Conservation (phyloP, 2,329 filamentous ascomycete species). For the Pyrenochaeta sp. region DNA sequence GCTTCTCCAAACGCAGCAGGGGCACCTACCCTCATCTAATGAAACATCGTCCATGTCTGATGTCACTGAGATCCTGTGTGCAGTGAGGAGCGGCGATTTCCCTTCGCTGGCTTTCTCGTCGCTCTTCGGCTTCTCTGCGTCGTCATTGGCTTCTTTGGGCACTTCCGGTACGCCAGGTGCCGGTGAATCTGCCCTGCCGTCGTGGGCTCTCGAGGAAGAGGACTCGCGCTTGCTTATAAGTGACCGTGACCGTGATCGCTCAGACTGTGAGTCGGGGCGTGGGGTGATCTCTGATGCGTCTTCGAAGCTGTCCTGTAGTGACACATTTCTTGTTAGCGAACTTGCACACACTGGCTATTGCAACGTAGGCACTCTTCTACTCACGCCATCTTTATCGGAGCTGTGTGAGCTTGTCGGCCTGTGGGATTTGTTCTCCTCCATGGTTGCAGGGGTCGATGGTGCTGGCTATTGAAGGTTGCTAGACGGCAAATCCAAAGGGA, state of each 20-base stretch:
- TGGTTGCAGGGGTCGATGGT: constrained; percentile 22
- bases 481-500: constrained; percentile 20
- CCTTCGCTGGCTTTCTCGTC: constrained; percentile 23
- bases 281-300: constrained; percentile 73
- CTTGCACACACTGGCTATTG: background rate
- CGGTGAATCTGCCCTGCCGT: constrained; percentile 29
- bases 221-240: constrained; percentile 54
- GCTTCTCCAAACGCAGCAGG: constrained; percentile 18
- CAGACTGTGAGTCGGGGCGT: constrained; percentile 53
- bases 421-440: constrained; percentile 32
- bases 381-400: constrained; percentile 43
- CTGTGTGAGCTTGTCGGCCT: constrained; percentile 43
- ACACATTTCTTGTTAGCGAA: constrained; percentile 20
- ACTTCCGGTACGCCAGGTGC: constrained; percentile 28
- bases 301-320: constrained; percentile 76
- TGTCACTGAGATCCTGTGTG: constrained; percentile 63
- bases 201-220: constrained; percentile 41
- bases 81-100: constrained; percentile 63
- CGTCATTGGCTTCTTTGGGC: constrained; percentile 15
- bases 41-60: constrained; percentile 71
- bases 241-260: constrained; percentile 60
- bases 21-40: constrained; percentile 64
- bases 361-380: constrained; percentile 5
- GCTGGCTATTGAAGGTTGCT: constrained; percentile 15
- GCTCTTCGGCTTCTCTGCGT: constrained; percentile 19